phyloP scores from a whole-genome alignment of 768 basidiomycete species.

The Leccinum disarticulatum region DNA sequence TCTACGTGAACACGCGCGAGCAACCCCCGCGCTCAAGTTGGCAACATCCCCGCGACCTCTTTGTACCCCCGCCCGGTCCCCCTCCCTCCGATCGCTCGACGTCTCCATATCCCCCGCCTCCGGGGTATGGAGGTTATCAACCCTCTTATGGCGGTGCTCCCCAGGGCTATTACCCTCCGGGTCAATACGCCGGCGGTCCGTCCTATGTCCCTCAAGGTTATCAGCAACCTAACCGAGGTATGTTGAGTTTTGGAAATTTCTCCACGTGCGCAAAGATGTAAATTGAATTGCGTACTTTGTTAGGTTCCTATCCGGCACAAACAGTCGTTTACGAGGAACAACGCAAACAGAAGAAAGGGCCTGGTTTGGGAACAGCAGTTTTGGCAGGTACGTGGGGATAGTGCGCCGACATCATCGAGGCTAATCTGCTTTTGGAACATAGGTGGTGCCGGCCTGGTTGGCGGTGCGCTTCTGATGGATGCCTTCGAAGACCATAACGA shows the following conservation, averaged over 20 bases:
- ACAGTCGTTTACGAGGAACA: constrained; percentile 39
- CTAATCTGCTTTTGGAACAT: constrained; percentile 9
- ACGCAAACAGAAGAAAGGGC: constrained; percentile 43
- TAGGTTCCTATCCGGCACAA: constrained; percentile 35
- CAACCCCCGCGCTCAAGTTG: constrained; percentile 66
- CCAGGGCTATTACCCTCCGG: constrained; percentile 15
- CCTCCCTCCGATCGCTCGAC: constrained; percentile 43
- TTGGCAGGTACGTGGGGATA: constrained; percentile 41
- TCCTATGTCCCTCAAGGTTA: neutral
- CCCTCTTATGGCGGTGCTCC: constrained; percentile 5
- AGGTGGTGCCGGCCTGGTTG: constrained; percentile 69
- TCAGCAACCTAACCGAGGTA: constrained; percentile 19
- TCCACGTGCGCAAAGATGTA: neutral
- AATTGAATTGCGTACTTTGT: constrained; percentile 6
- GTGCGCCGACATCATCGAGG: neutral
- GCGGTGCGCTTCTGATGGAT: constrained; percentile 54
- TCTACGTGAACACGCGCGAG: constrained; percentile 68
- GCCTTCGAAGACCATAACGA: constrained; percentile 47
- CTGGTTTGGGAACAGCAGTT: constrained; percentile 49
- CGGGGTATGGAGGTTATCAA: constrained; percentile 22
- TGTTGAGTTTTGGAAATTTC: neutral
- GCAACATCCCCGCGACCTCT: constrained; percentile 66
- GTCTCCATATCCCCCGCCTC: constrained; percentile 32
- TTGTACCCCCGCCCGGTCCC: constrained; percentile 38
- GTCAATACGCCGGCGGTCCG: neutral